Percentiles rank a stretch among this genome's conserved stretches.
Conservation (phyloP, 129 eudicot genomes). For the Saussurea involucrata region DNA sequence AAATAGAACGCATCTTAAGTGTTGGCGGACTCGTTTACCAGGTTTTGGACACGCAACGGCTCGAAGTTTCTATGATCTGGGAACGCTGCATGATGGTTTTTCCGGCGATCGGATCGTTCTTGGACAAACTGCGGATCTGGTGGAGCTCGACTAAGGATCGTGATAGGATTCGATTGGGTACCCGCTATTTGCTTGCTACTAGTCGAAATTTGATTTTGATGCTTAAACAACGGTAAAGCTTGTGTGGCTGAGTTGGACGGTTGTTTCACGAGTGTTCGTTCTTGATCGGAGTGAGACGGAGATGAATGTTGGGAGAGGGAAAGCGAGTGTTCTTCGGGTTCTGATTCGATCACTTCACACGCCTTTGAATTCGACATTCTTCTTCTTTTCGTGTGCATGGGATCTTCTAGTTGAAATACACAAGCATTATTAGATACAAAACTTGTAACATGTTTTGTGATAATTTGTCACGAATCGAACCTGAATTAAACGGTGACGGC, state of each 20-base stretch:
- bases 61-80: slow-evolving; percentile 27
- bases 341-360: slow-evolving; percentile 43
- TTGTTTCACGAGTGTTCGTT: slow-evolving; percentile 42
- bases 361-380: slow-evolving; percentile 41
- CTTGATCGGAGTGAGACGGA: slow-evolving; percentile 90
- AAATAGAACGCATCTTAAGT: not conserved
- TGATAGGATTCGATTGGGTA: slow-evolving; percentile 34
- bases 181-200: slow-evolving; percentile 22
- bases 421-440: slow-evolving; percentile 5
- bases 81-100: slow-evolving; percentile 28
- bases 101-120: slow-evolving; percentile 34
- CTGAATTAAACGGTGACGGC: slow-evolving; percentile 30
- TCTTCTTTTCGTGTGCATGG: slow-evolving; percentile 50
- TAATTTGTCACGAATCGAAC: slow-evolving; percentile 19
- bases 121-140: slow-evolving; percentile 25
- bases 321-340: slow-evolving; percentile 71
- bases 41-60: slow-evolving; percentile 36
- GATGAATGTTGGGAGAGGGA: slow-evolving; percentile 79
- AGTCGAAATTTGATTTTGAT: slow-evolving; percentile 32
- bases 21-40: slow-evolving; percentile 40
- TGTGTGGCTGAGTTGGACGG: slow-evolving; percentile 34
- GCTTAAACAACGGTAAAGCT: slow-evolving; percentile 42
- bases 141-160: slow-evolving; percentile 22
- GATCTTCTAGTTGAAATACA: slow-evolving; percentile 27
- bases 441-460: not conserved